A percentile compares a stretch with the other conserved stretches of the same genome.
phyloP scores from a whole-genome alignment of 1,139 yeast genomes.

The Magnusiomyces paraingens region DNA sequence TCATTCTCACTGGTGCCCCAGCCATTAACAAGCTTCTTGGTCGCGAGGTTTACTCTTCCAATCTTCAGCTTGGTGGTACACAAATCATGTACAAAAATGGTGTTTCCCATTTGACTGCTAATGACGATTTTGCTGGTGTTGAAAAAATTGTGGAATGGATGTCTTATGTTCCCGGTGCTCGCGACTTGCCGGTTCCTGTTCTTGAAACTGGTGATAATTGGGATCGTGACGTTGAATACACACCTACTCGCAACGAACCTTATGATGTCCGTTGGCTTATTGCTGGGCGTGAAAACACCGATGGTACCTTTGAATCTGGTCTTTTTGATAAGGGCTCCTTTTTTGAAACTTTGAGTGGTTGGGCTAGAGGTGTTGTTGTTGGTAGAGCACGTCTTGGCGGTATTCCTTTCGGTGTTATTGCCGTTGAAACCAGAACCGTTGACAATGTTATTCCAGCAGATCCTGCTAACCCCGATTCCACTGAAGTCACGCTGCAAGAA shows the following conservation, averaged over 20 bases:
- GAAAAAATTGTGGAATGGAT: slow-evolving; percentile 92
- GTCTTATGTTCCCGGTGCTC: slow-evolving; percentile 89
- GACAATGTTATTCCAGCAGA: slow-evolving; percentile 94
- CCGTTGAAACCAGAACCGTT: slow-evolving; percentile 84
- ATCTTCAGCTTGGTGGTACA: slow-evolving; percentile 97
- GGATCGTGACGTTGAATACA: slow-evolving; percentile 87
- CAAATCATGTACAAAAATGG: slow-evolving; percentile 98
- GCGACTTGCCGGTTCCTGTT: slow-evolving; percentile 88
- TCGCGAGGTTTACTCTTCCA: slow-evolving; percentile 93
- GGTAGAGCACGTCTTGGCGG: slow-evolving; percentile 99
- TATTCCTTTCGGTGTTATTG: slow-evolving; percentile 96
- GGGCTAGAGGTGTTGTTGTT: slow-evolving; percentile 98
- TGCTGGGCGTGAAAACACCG: slow-evolving; percentile 65
- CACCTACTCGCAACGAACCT: slow-evolving; percentile 64
- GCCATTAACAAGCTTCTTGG: slow-evolving; percentile 95
- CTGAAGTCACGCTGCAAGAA: slow-evolving; percentile 81
- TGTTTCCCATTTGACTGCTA: slow-evolving; percentile 93
- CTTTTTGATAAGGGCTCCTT: slow-evolving; percentile 86
- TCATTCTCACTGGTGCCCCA: slow-evolving; percentile 97
- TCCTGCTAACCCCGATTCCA: slow-evolving; percentile 94
- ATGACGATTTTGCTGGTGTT: slow-evolving; percentile 94
- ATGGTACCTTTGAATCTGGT: slow-evolving; percentile 73
- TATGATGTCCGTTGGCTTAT: slow-evolving; percentile 96
- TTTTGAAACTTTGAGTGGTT: slow-evolving; percentile 95
- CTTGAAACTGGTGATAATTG: slow-evolving; percentile 71